These are phyloP conservation scores for Phytophthora idaei DNA, from an alignment of 352 stramenopile genomes.

Conservation along the genomic window DNA sequence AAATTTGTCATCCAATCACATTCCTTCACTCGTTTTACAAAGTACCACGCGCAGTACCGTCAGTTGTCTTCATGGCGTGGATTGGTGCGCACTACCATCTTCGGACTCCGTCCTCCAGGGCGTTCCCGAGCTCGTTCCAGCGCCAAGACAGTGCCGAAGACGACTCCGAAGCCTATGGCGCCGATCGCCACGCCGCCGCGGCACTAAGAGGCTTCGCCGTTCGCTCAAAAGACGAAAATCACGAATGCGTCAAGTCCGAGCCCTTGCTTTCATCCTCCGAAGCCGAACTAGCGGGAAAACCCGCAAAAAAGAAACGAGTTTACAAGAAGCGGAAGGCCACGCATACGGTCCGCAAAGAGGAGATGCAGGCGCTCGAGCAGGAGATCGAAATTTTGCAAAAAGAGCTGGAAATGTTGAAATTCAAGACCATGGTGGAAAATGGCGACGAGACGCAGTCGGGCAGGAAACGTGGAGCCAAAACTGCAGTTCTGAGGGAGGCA, in stretches of 20 bases:
- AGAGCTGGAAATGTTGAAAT: conserved; percentile 45
- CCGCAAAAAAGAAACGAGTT: conserved; percentile 32
- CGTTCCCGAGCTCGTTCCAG: conserved; percentile 18
- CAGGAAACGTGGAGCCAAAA: conserved; percentile 18
- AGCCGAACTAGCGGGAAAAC: not conserved
- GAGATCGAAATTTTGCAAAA: conserved; percentile 41
- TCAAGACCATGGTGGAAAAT: conserved; percentile 29
- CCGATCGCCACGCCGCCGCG: conserved; percentile 32
- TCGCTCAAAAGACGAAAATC: conserved; percentile 20
- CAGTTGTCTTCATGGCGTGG: conserved; percentile 9
- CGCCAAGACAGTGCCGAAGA: conserved; percentile 28
- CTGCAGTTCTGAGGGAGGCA: conserved; percentile 29
- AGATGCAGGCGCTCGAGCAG: conserved; percentile 37
- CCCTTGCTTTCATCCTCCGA: not conserved
- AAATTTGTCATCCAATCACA: too few relatives aligned
- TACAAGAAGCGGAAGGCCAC: conserved; percentile 56
- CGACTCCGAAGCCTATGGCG: conserved; percentile 21
- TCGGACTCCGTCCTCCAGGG: not conserved
- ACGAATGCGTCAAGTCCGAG: conserved; percentile 7
- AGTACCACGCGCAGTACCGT: not conserved
- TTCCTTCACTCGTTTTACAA: too few relatives aligned
- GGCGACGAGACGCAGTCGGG: conserved; percentile 17
- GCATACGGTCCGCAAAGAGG: conserved; percentile 51
- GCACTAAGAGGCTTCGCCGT: conserved; percentile 23
- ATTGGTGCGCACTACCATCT: conserved; percentile 23